phyloP scores from a whole-genome alignment of 2,329 filamentous ascomycete species.

The Rhinocladiella similis region DNA sequence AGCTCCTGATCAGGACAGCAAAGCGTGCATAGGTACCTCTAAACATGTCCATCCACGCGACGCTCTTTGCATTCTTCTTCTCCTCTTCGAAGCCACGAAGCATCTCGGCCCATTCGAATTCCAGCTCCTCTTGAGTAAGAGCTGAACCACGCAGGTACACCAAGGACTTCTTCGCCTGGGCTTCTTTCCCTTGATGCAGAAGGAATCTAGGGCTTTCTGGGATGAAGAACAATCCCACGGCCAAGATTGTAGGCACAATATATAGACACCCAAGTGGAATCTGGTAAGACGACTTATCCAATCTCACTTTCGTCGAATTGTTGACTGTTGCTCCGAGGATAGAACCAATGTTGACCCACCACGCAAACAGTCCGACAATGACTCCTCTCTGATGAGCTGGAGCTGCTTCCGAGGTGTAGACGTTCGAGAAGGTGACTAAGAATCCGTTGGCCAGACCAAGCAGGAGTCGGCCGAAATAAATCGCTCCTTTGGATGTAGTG shows the following conservation, averaged over 20 bases:
- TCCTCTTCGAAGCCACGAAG: constrained; percentile 22
- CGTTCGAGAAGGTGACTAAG: constrained; percentile 48
- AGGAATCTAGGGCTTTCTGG: constrained; percentile 34
- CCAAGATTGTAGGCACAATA: constrained; percentile 29
- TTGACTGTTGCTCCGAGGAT: constrained; percentile 27
- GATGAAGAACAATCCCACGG: constrained; percentile 30
- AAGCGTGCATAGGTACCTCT: constrained; percentile 7
- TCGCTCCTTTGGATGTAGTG: constrained; percentile 51
- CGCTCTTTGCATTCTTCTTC: constrained; percentile 18
- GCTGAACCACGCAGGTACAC: constrained; percentile 8
- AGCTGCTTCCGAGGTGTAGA: constrained; percentile 51
- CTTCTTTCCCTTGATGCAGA: constrained; percentile 28
- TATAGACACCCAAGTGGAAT: constrained; percentile 31
- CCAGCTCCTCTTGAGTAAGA: constrained; percentile 10
- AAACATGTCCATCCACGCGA: constrained; percentile 22
- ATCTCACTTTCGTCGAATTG: constrained; percentile 31
- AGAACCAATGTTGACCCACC: constrained; percentile 27
- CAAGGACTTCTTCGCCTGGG: constrained; percentile 9
- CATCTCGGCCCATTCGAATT: constrained; percentile 25
- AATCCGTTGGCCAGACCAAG: constrained; percentile 52
- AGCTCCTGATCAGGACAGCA: neutral
- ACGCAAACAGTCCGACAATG: constrained; percentile 48
- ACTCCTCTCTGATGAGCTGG: constrained; percentile 52
- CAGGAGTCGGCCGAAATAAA: constrained; percentile 57
- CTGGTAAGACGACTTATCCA: constrained; percentile 34